Evolutionary conservation across 257 asterid species (phyloP), one percentile per base, ranked within the genome.

Genomic region (Nicotiana benthamiana): DNA sequence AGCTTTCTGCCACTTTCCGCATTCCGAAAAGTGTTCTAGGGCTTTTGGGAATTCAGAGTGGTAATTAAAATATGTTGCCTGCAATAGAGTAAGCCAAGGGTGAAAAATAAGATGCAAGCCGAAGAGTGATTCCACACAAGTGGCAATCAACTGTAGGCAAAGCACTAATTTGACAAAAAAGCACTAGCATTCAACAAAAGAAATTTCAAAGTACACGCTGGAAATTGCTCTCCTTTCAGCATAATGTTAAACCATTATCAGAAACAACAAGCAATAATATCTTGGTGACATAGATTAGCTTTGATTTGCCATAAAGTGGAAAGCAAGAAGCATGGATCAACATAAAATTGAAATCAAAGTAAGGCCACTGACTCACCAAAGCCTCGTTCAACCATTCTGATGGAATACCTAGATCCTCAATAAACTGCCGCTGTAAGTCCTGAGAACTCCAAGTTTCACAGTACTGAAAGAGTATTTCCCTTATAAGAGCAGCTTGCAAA

Each of bases 381-480:
- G 98, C 97, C 85, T 96, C 99, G 83, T 96, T 95, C 88, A 96
- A 85, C 98, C 99, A 96, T 66, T 89, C 91, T 12, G 89, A 89
- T 84, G 99, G 99, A 84, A 96, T 88, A 75, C 97, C 99, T 26
- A 96, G 88, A 66, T 87, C 88, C 89, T 92, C 97, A 34, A 96
- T 96, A 83, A 96, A 92, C 85, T 89, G 85, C 86, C 89, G 87
- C 83, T 94, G 98, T 46, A 84, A 87, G 26, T 90, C 95, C 83
- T 86, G 86, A 48, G 86, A 68, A 81, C 97, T 92, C 99, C 99
- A 94, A 83, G 86, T 89, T 87, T 94, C 95, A 90, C 98, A 94
- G 82, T 96, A 89, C 80, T 91, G 99, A 87, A 87, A 90, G 84
- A 96, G 94, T 84, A 96, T 96, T 89, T 96, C 99, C 87, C 92